Base-by-base conservation (phyloP, 2,329 filamentous ascomycete genomes). In the Camptophora hylomeconis region DNA sequence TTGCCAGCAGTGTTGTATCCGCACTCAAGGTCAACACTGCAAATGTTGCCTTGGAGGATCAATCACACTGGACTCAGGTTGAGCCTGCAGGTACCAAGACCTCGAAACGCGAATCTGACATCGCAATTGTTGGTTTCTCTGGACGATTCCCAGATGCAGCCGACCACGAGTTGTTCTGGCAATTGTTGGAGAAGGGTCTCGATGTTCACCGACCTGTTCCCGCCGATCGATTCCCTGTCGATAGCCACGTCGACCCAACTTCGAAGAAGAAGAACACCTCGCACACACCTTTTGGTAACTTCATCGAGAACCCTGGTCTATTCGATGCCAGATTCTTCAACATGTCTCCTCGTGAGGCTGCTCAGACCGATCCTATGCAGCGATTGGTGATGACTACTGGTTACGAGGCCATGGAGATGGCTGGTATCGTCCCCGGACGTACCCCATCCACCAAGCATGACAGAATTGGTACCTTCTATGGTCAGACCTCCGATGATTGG, bases 261-360 rank as follows among this genome's bases (percentile, higher is more conserved):
- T 76, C 78, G 13, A 82, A 82, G 52, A 65, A 60, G 17, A 74
- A 75, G 51, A 86, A 84, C 57, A 83, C 79, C 33, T 79, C 72
- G 30, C 75, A 80, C 52, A 82, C 78, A 1, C 76, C 75, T 3
- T 82, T 73, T 43, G 80, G 80, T 10, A 81, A 77, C 57, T 84
- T 74, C 56, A 69, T 82, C 40, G 72, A 82, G 37, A 69, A 83
- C 37, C 79, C 80, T 0, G 78, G 78, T 31, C 61, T 78, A 26
- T 87, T 87, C 46, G 80, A 87, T 44, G 75, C 78, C n/a, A 65
- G 75, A 1, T 86, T 87, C 57, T 87, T 87, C 67, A 83, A 83
- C 54, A 84, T 87, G 75, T 84, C 79, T 19, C 79, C 80, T 5
- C 71, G 78, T 42, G 80, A 87, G 54, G 81, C 81, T 16, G 69